Base-by-base conservation (phyloP, 495 filamentous ascomycete species). In the Podospora bellae-mahoneyi region DNA sequence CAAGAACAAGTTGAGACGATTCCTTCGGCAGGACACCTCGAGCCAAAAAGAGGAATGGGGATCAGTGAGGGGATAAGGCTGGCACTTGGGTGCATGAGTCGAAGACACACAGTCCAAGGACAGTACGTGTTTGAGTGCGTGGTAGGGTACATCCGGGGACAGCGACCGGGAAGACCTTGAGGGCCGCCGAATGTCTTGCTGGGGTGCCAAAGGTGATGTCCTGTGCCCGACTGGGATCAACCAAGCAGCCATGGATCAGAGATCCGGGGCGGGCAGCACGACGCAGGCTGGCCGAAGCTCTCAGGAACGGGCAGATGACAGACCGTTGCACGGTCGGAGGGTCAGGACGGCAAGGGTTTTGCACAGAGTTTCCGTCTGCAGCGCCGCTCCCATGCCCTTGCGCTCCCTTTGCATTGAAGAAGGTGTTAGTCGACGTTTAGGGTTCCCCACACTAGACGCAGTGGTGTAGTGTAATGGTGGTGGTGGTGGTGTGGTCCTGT, bases 351-450 rank as follows among this genome's bases (percentile, higher is more conserved):
- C 56, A 63, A 65, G 61, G 44, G 62, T 57, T 26, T 62, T 61
- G 66, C 63, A 68, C 59, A 69, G 71, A 73, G 73, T 72, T 70
- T 69, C 73, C 63, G 67, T 67, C 32, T 69, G 63, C 62, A 64
- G 68, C 66, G 34, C 55, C 53, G 62, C 57, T 61, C 63, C 64
- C 19, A 72, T 69, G 70, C 58, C 73, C 66, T 71, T 48, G 39
- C 69, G 65, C 72, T 67, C 69, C 73, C 72, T 76, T 63, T 63
- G 77, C 76, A 78, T 77, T 72, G 74, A 74, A 71, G 68, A 71
- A 64, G 72, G 65, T 73, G 68, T 66, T 75, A 75, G 70, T 75
- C 64, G 68, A 71, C 54, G 72, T 72, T 72, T 71, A 73, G 69
- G 64, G 59, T 76, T 72, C 72, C 69, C 72, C 73, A 74, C 67